These are phyloP conservation scores for Trichoderma reesei DNA, from an alignment of 495 filamentous ascomycete genomes.

Conservation along the genomic window DNA sequence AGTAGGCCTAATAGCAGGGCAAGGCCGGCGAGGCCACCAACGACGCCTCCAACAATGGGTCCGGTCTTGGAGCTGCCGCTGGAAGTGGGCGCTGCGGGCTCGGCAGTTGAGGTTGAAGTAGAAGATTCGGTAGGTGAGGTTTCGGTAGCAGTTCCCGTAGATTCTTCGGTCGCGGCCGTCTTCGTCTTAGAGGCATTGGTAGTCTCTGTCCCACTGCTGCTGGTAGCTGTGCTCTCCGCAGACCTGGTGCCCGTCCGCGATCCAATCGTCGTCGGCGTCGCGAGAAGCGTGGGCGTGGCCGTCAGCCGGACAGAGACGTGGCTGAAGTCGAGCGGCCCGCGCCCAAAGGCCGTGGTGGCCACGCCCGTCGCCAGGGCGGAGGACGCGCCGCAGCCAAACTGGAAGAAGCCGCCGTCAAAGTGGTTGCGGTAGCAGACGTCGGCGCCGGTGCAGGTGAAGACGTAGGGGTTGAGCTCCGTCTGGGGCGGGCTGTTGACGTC, in stretches of 20 bases:
- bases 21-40: slow-evolving; percentile 29
- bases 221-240: slow-evolving; percentile 5
- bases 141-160: slow-evolving; percentile 15
- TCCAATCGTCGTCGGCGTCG: slow-evolving; percentile 28
- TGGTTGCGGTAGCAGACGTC: slow-evolving; percentile 36
- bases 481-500: slow-evolving; percentile 36
- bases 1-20: slow-evolving; percentile 22
- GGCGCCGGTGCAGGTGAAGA: slow-evolving; percentile 35
- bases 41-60: slow-evolving; percentile 36
- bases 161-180: slow-evolving; percentile 13
- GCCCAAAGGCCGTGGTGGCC: slow-evolving; percentile 21
- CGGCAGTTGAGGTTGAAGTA: slow-evolving; percentile 12
- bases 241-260: slow-evolving; percentile 16
- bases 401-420: slow-evolving; percentile 39
- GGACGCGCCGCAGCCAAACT: slow-evolving; percentile 40
- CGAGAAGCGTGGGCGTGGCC: slow-evolving; percentile 20
- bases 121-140: slow-evolving; percentile 14
- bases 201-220: not conserved
- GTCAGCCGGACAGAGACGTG: slow-evolving; percentile 26
- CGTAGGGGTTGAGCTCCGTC: slow-evolving; percentile 38
- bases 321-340: slow-evolving; percentile 14
- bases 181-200: slow-evolving; percentile 16
- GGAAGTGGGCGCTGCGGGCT: slow-evolving; percentile 13
- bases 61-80: slow-evolving; percentile 18
- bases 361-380: slow-evolving; percentile 34